These are phyloP conservation scores for Stagonosporopsis tanaceti DNA, from an alignment of 2,329 filamentous ascomycete species.

Conservation along the genomic window DNA sequence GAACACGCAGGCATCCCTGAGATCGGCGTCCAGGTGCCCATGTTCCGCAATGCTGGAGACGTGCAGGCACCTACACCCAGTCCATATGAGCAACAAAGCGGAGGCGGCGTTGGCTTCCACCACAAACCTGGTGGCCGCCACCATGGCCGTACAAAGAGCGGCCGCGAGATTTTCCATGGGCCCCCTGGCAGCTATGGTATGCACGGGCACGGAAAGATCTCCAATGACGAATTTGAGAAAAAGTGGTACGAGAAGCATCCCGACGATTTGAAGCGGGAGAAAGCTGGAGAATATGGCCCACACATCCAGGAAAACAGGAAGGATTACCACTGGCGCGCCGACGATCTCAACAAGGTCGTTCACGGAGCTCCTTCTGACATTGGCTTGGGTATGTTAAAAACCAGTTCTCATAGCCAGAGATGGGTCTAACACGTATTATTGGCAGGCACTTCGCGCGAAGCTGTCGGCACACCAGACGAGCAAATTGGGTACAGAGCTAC, in stretches of 20 bases:
- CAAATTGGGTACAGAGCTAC: constrained; percentile 88
- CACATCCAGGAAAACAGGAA: constrained; percentile 66
- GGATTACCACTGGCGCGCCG: constrained; percentile 87
- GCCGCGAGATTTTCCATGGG: constrained; percentile 70
- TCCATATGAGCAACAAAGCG: constrained; percentile 56
- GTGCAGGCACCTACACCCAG: constrained; percentile 93
- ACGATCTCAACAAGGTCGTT: constrained; percentile 90
- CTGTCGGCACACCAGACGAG: constrained; percentile 82
- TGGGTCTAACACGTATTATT: constrained; percentile 48
- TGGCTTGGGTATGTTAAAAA: constrained; percentile 59
- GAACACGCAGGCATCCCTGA: constrained; percentile 91
- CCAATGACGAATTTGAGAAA: constrained; percentile 84
- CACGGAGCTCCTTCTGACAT: constrained; percentile 65
- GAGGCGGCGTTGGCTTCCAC: constrained; percentile 61
- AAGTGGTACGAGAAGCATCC: constrained; percentile 94
- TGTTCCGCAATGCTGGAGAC: constrained; percentile 91
- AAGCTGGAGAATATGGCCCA: constrained; percentile 70
- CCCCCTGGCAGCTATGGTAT: constrained; percentile 93
- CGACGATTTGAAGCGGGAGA: constrained; percentile 76
- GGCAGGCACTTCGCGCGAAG: constrained; percentile 69
- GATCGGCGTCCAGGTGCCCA: constrained; percentile 90
- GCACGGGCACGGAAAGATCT: constrained; percentile 81
- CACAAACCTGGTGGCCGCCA: constrained; percentile 64
- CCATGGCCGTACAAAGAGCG: constrained; percentile 72
- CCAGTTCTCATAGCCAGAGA: constrained; percentile 50